A percentile compares a stretch with the other conserved stretches of the same genome.
Conservation (phyloP, 805 yeast genomes). For the Metschnikowia picachoensis region DNA sequence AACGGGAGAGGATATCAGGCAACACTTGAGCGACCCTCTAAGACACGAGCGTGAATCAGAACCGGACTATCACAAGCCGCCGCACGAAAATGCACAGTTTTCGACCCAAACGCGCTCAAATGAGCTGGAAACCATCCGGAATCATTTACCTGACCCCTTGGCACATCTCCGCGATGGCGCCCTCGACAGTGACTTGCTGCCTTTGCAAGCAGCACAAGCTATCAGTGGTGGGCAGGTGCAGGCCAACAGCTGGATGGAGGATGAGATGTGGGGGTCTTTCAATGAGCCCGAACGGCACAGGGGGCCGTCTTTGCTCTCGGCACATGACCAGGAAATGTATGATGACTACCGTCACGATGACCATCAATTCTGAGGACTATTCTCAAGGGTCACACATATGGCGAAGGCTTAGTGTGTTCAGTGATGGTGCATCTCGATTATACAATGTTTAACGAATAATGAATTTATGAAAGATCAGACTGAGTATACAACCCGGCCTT, state of each 20-base stretch:
- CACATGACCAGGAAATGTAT: slow-evolving; percentile 34
- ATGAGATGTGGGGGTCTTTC: slow-evolving; percentile 20
- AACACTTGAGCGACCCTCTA: slow-evolving; percentile 20
- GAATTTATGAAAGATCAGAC: no score
- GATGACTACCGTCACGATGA: slow-evolving; percentile 44
- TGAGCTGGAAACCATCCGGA: slow-evolving; percentile 10
- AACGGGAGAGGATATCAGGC: slow-evolving; percentile 36
- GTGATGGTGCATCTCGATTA: no score
- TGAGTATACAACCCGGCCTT: no score
- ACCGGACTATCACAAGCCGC: slow-evolving; percentile 14
- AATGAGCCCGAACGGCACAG: background rate
- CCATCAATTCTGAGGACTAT: background rate
- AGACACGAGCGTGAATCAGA: slow-evolving; percentile 6
- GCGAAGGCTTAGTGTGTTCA: background rate
- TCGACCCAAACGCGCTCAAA: background rate
- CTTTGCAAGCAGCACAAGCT: slow-evolving; percentile 38
- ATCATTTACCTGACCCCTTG: slow-evolving; percentile 41
- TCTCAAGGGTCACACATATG: no score
- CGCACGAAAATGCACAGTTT: slow-evolving; percentile 1
- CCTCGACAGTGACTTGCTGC: slow-evolving; percentile 26
- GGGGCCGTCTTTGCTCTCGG: slow-evolving; percentile 21
- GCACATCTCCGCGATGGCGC: slow-evolving; percentile 41
- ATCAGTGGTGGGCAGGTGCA: slow-evolving; percentile 40
- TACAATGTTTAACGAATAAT: no score
- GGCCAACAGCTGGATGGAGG: slow-evolving; percentile 35